Base-by-base conservation (phyloP, 2,329 filamentous ascomycete species). In the Leptodontidium sp. region DNA sequence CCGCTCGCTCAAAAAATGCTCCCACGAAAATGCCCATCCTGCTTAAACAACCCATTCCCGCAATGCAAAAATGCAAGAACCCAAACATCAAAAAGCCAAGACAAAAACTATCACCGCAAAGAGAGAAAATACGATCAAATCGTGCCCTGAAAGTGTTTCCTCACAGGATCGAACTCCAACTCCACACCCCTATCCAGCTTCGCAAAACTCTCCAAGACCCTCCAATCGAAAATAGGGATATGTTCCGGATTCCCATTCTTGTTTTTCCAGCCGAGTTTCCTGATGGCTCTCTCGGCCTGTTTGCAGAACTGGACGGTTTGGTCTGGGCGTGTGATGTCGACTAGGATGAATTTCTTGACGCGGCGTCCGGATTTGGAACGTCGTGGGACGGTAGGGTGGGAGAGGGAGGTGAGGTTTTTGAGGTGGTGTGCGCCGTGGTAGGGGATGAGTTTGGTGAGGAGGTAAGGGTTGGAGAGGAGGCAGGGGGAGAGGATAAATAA, bases 171-270 rank as follows among this genome's bases (percentile, higher is more conserved):
- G 38, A 64, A 68, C 4, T 14, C 74, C 58, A 79, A 79, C 21
- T 72, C 72, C 35, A 72, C 74, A 4, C 79, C 75, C 53, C 79
- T 77, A 65, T 86, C 84, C 53, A 79, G 67, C 43, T 80, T 80
- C 2, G 77, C 78, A 11, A 86, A 73, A 24, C 81, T 78, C 73
- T 82, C 80, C 21, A 82, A 55, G 0, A 82, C 71, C 5, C 79
- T 72, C 81, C 81, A 83, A 75, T 83, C 81, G 59, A 76, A 82
- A 0, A 79, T 76, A 26, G 50, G 50, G 29, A 65, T 58, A 11
- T 40, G 11, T 32, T 65, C 52, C 11, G 4, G 43, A 24, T 77
- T 72, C 0, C 81, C 74, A 62, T 74, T 77, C 55, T 77, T 74
- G 17, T 74, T 75, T 47, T 74, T 73, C 6, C 76, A 76, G 4